These are phyloP conservation scores for Pterula multifida DNA, from an alignment of 1,284 basidiomycete genomes.

Conservation along the genomic window DNA sequence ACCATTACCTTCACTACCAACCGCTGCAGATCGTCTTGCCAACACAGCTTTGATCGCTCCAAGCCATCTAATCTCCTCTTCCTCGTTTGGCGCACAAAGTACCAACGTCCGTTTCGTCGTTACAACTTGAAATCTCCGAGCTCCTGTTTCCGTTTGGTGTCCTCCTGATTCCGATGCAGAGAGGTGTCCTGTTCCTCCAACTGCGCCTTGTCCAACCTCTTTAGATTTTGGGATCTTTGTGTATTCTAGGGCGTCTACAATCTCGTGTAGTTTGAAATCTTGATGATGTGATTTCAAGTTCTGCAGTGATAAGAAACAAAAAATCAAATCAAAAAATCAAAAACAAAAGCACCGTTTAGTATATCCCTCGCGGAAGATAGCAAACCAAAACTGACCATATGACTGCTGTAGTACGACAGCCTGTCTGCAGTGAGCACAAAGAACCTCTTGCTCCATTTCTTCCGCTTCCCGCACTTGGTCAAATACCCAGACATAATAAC, in stretches of 20 bases:
- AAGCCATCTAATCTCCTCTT: conserved; percentile 98
- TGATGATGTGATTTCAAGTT: conserved; percentile 74
- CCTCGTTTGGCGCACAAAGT: conserved; percentile 90
- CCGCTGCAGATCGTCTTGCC: conserved; percentile 46
- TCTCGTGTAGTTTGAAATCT: conserved; percentile 72
- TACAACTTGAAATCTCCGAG: conserved; percentile 82
- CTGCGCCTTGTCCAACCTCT: conserved; percentile 17
- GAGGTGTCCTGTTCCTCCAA: not conserved
- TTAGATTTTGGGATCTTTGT: conserved; percentile 36
- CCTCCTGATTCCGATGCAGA: not conserved
- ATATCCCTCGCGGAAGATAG: conserved; percentile 9
- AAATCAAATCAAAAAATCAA: conserved; percentile 1
- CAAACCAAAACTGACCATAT: conserved; percentile 61
- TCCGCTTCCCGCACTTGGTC: conserved; percentile 94
- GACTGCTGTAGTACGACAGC: conserved; percentile 73
- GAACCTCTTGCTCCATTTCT: conserved; percentile 94
- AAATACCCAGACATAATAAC: conserved; percentile 82
- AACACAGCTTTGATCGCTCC: conserved; percentile 88
- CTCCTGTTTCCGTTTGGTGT: not conserved
- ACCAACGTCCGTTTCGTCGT: conserved; percentile 86
- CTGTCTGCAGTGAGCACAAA: conserved; percentile 77
- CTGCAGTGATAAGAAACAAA: conserved; percentile 26
- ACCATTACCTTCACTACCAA: conserved; percentile 14
- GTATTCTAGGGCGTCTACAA: conserved; percentile 90
- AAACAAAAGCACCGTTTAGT: too few relatives aligned